Evolutionary conservation across 768 basidiomycete species (phyloP), one percentile per base, ranked within the genome.

Genomic region (Russula griseocarnosa): DNA sequence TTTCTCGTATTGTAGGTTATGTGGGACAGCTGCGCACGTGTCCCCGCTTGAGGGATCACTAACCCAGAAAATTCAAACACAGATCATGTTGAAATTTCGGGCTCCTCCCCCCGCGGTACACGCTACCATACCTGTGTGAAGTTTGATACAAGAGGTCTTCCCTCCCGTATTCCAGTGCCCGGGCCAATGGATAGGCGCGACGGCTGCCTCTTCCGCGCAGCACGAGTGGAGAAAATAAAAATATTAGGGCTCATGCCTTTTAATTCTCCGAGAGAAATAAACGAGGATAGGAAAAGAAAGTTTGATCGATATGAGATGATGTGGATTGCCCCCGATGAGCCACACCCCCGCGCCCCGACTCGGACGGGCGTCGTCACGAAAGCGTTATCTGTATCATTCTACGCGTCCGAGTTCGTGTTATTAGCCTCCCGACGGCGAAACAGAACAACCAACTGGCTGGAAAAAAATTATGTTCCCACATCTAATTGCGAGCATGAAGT

Each of bases 271-370:
- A 65, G 42, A 50, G 24, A 47, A 61, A 24, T 24, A 46, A 51
- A 49, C 59, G 47, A 51, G 22, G 16, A 50, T n/a, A 65, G 6
- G 34, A 38, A 60, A 60, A 65, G 63, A 65, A 65, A 30, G 59
- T 65, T 61, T 65, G 64, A 65, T 65, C 55, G 64, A 65, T 65
- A 56, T 56, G 47, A 63, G 47, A 55, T 34, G 49, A 52, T 61
- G 64, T 28, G 26, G 47, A 61, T 42, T 44, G 40, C 38, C 4
- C 36, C 59, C 55, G 49, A 55, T 42, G 54, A 13, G 28, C 53
- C 22, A 54, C 32, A 34, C 36, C 32, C 42, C 55, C 44, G 7
- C n/a, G 9, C 11, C 40, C 32, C 55, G 52, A 20, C 32, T 18
- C 16, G 34, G 54, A 26, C 38, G 55, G 55, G 49, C 47, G 49